Conservation (phyloP, 345 rosid genomes). For the Murraya paniculata region DNA sequence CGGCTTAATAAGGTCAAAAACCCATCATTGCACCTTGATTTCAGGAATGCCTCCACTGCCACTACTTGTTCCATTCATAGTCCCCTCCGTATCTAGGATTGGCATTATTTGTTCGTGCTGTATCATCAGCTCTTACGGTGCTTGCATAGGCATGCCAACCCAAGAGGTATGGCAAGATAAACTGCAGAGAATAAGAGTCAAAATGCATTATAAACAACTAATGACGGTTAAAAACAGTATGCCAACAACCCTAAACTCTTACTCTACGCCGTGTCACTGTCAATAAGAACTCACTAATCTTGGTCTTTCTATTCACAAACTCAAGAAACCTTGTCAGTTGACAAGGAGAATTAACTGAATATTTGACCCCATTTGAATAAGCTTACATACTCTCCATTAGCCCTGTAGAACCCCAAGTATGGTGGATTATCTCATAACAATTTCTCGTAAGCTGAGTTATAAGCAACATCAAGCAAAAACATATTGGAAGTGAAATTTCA, state of each 20-base stretch:
- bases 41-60: background rate
- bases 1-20: background rate
- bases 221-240: background rate
- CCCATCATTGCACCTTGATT: background rate
- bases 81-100: conserved; percentile 68
- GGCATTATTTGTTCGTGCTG: conserved; percentile 38
- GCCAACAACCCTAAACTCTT: background rate
- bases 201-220: background rate
- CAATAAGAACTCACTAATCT: background rate
- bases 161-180: conserved; percentile 67
- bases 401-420: background rate
- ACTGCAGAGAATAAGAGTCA: conserved; percentile 42
- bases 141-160: conserved; percentile 81
- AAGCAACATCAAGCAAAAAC: background rate
- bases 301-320: background rate
- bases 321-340: background rate
- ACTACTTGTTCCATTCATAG: conserved; percentile 75
- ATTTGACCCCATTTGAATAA: background rate
- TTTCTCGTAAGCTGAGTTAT: background rate
- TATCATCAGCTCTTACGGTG: conserved; percentile 53
- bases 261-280: background rate
- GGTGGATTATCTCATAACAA: background rate
- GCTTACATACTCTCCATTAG: background rate
- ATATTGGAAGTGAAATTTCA: background rate
- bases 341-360: background rate